phyloP scores from a whole-genome alignment of 176 grass and related monocot genomes.

The Oryza meyeriana region DNA sequence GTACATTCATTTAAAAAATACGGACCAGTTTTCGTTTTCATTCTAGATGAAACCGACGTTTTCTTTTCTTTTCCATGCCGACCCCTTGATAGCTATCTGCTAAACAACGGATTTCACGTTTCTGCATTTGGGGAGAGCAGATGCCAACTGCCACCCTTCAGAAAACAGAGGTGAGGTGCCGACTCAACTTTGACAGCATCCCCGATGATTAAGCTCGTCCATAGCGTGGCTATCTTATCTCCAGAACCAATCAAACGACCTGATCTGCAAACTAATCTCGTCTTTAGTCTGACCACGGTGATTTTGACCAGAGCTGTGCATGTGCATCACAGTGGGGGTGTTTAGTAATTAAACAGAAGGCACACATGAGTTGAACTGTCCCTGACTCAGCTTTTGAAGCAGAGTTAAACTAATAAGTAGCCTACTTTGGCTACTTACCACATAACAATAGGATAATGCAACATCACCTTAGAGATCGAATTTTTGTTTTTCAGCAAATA shows the following conservation, averaged over 20 bases:
- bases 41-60: neutral
- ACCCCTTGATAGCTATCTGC: neutral
- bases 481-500: neutral
- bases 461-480: neutral
- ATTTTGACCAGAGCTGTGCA: constrained; percentile 13
- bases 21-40: neutral
- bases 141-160: neutral
- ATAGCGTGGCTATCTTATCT: neutral
- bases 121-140: neutral
- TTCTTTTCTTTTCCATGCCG: neutral
- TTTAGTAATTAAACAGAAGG: neutral
- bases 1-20: neutral
- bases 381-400: neutral
- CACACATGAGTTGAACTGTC: neutral
- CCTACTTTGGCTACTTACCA: neutral
- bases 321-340: neutral
- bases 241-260: neutral
- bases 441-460: neutral
- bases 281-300: constrained; percentile 17
- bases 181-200: neutral
- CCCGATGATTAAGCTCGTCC: constrained; percentile 13
- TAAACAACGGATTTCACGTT: constrained; percentile 26
- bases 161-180: neutral
- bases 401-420: neutral
- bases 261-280: neutral